These are phyloP conservation scores for Endoconidiophora polonica DNA, from an alignment of 2,329 filamentous ascomycete species.

Conservation along the genomic window DNA sequence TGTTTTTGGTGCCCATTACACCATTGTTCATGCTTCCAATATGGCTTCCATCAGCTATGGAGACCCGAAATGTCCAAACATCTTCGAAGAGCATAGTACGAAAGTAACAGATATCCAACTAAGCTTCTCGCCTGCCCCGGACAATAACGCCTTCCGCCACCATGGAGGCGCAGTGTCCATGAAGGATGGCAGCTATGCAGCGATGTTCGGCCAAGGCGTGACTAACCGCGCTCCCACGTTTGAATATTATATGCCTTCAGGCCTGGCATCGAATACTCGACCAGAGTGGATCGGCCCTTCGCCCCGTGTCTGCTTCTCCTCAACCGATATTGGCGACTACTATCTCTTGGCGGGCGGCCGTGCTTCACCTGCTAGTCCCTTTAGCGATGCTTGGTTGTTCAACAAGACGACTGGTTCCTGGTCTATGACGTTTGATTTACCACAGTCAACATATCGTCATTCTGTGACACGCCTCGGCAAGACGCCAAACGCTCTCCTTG, in stretches of 20 bases:
- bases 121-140: background rate
- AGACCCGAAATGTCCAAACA: background rate
- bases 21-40: slow-evolving; percentile 46
- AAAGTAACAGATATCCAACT: background rate
- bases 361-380: slow-evolving; percentile 51
- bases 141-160: background rate
- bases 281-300: slow-evolving; percentile 21
- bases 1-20: slow-evolving; percentile 71
- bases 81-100: background rate
- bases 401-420: slow-evolving; percentile 37
- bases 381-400: slow-evolving; percentile 63
- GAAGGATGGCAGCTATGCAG: too few species aligned
- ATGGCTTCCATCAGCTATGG: background rate
- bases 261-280: background rate
- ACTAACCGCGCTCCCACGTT: background rate
- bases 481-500: slow-evolving; percentile 37
- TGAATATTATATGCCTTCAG: background rate
- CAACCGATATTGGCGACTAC: slow-evolving; percentile 44
- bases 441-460: slow-evolving; percentile 60
- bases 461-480: slow-evolving; percentile 35
- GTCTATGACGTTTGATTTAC: slow-evolving; percentile 48
- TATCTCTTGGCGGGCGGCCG: slow-evolving; percentile 61
- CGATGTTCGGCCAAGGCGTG: slow-evolving; percentile 13
- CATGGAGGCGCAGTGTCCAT: slow-evolving; percentile 2
- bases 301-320: slow-evolving; percentile 55